Evolutionary conservation across 768 basidiomycete species (phyloP), one percentile per base, ranked within the genome.

Genomic region (Boletus reticulatus): DNA sequence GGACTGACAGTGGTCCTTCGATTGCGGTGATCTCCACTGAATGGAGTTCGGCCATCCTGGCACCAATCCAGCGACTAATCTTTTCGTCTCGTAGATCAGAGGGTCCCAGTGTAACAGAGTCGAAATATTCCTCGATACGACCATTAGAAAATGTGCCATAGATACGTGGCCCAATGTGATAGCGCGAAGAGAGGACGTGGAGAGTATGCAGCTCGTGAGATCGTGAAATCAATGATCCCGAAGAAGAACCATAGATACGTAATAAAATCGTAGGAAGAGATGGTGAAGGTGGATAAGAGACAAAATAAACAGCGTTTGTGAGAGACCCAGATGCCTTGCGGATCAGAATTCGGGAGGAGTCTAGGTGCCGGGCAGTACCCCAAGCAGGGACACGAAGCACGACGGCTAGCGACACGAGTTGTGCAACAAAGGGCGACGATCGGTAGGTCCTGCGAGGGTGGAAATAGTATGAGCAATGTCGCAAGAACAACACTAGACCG

Each of bases 121-220:
- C 84, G 69, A 98, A 98, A 73, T 92, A 97, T 72, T 99, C 89
- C 74, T 98, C 97, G 43, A 98, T 76, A 22, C 97, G 87, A 36
- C 97, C 97, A 70, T 98, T 99, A 61, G 84, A 81, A 72, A 98
- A 98, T 2, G 95, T 98, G 43, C 97, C 97, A 67, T 91, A 93
- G 24, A 99, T 84, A 60, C 85, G 82, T 27, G 97, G 94, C 13
- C 94, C 96, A 48, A 99, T 89, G 61, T 81, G 81, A 73, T 94
- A 98, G 56, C 78, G 78, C 11, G 92, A 90, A 24, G 94, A 96
- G 45, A 99, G 87, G 44, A 89, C 76, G 72, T 98, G 92, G 47
- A 99, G 84, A 29, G 86, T 90, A 62, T 87, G 85, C 32, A 98
- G 83, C 70, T 98, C 97, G 56, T 81, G 82, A 11, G 84, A 80